Evolutionary conservation across 192 early-diverging fungal species (phyloP), one percentile per base, ranked within the genome.

Genomic region (Podila epigama): DNA sequence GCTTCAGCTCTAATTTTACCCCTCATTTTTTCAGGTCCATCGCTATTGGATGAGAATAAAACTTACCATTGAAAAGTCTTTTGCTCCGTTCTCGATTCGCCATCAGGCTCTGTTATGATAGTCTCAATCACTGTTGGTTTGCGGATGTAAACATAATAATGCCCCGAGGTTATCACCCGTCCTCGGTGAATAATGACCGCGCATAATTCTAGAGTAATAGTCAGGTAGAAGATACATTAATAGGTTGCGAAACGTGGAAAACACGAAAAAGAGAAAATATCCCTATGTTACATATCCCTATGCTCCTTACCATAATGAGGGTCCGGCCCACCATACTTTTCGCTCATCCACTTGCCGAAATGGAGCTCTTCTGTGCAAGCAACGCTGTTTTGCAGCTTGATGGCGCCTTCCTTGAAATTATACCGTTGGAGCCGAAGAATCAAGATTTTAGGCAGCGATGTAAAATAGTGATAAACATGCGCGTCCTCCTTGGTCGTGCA

Each of bases 181-280:
- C 73, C 73, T 4, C 73, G 59, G n/a, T 77, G 73, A 28, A 77
- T 56, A 33, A 77, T 64, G 18, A 77, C 68, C 3, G 73, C 73
- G 31, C 73, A 68, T 0, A 77, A 40, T 50, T 77, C 73, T 77
- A 51, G 4, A 10, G 40, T 5, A 12, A 55, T 5, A 58, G 44
- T 58, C 1, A 10, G 28, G 4, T 28, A 15, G 2, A 35, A 5
- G 33, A 25, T 2, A 27, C 16, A 53, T 0, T 16, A 22, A 54
- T 2, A 37, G 25, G n/a, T n/a, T n/a, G n/a, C n/a, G 33, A 16
- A 33, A n/a, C 8, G 33, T 41, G 20, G 18, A 9, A 33, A 22
- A 48, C 29, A 35, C 28, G 5, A 11, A 33, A 16, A 31, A 37
- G 31, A 18, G 15, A 16, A 34, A 34, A 20, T 11, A 11, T 1